These are phyloP conservation scores for Rhodosporidiobolus sp. DNA, from an alignment of 768 basidiomycete genomes.

Conservation along the genomic window DNA sequence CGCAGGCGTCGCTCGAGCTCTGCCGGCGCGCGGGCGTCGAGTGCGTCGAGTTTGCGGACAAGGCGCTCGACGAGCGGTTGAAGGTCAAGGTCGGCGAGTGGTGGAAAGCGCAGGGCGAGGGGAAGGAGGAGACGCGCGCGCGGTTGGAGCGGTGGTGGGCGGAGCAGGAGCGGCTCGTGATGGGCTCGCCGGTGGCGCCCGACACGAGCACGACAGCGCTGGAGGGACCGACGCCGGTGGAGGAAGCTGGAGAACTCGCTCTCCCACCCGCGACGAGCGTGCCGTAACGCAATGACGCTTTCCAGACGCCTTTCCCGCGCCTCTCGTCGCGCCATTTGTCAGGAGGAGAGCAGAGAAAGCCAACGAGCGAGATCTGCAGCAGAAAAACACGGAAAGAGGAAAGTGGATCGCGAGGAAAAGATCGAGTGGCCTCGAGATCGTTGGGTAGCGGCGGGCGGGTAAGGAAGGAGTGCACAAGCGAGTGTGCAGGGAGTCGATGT, in stretches of 20 bases:
- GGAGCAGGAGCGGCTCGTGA: not conserved
- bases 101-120: conserved; percentile 24
- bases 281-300: too few species aligned
- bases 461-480: too few species aligned
- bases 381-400: too few species aligned
- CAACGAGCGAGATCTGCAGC: not conserved
- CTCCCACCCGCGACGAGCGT: too few species aligned
- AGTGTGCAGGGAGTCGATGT: too few species aligned
- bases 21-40: conserved; percentile 18
- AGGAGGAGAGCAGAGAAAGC: not conserved
- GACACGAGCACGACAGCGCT: too few species aligned
- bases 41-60: conserved; percentile 26
- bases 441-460: too few species aligned
- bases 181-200: not conserved
- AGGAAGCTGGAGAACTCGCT: not conserved
- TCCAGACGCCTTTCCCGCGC: not conserved
- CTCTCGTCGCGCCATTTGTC: not conserved
- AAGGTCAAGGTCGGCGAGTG: conserved; percentile 13
- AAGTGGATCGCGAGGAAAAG: not conserved
- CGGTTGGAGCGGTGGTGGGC: conserved; percentile 23
- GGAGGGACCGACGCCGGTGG: too few species aligned
- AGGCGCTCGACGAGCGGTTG: conserved; percentile 21
- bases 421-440: too few species aligned
- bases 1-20: conserved; percentile 9
- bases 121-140: conserved; percentile 15